These are phyloP conservation scores for Paraphaeosphaeria sporulosa DNA, from an alignment of 2,329 filamentous ascomycete species.

Conservation along the genomic window DNA sequence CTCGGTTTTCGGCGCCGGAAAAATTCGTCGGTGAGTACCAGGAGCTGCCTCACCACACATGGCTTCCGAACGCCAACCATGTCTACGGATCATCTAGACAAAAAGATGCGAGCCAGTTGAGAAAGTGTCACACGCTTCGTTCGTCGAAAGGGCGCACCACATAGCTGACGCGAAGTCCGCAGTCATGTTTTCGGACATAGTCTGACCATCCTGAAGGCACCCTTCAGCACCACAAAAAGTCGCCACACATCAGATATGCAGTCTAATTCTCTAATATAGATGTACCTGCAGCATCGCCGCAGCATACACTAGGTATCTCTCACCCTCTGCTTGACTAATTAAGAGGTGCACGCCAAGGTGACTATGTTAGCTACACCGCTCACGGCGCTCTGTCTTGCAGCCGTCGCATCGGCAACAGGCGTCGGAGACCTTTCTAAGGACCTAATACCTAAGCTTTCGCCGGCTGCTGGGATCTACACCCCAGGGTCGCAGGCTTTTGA, in stretches of 20 bases:
- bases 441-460: background rate
- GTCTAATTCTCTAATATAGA: background rate
- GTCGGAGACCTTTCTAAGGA: background rate
- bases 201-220: background rate
- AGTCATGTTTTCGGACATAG: background rate
- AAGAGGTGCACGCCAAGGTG: background rate
- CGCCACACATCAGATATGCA: background rate
- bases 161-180: slow-evolving; percentile 1
- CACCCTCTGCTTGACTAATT: background rate
- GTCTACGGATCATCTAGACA: no score
- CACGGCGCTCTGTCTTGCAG: slow-evolving; percentile 1
- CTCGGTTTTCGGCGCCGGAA: no score
- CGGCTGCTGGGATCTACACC: background rate
- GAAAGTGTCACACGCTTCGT: background rate
- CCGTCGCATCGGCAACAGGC: background rate
- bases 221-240: background rate
- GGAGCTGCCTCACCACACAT: no score
- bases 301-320: background rate
- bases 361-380: background rate
- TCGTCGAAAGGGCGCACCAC: background rate
- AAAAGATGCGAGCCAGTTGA: no score
- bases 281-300: slow-evolving; percentile 3
- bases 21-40: no score
- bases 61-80: no score
- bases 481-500: background rate